Evolutionary conservation across 495 filamentous ascomycete species (phyloP), one percentile per base, ranked within the genome.

Genomic region (Cladorrhinum samala): DNA sequence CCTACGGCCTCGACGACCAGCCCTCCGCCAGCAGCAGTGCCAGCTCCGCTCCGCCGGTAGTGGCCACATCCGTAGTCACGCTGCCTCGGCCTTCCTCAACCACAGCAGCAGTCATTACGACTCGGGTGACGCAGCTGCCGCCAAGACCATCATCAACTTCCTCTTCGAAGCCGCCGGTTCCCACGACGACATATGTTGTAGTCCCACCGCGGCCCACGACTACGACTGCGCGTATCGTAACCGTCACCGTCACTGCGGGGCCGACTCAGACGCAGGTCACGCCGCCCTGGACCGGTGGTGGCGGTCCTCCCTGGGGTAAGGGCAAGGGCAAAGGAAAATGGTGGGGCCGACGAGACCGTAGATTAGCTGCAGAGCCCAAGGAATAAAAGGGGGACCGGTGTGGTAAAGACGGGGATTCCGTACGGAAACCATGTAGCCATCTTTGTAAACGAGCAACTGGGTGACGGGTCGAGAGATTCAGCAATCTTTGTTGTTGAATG

Each of bases 1-100:
- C 51, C 11, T 62, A 60, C 21, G 63, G 50, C 21, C 45, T 62
- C 11, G 27, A 33, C 11, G 27, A 33, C 27, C 11, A n/a, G 17
- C 42, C 42, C 1, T n/a, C 20, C 16, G 37, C 37, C 37, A 39
- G 37, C 17, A 7, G 16, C 39, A 41, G 39, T 41, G 13, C 39
- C 18, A 46, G 38, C 11, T n/a, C 18, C 19, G 33, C 21, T 21
- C 13, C 30, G 14, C 37, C 39, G 21, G 16, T 17, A 17, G 23
- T 20, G 6, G 42, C 38, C 2, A 20, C 38, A 25, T 20, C 37
- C 7, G 39, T 37, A 11, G 49, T 18, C 18, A 14, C 14, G 18
- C 37, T 16, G 18, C 16, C 18, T 9, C n/a, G 13, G 14, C 27
- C 18, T 6, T 36, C 24, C 2, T 5, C 25, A 11, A 39, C 18